Conservation (phyloP, 257 asterid species). For the Paraleonurus japonicus region DNA sequence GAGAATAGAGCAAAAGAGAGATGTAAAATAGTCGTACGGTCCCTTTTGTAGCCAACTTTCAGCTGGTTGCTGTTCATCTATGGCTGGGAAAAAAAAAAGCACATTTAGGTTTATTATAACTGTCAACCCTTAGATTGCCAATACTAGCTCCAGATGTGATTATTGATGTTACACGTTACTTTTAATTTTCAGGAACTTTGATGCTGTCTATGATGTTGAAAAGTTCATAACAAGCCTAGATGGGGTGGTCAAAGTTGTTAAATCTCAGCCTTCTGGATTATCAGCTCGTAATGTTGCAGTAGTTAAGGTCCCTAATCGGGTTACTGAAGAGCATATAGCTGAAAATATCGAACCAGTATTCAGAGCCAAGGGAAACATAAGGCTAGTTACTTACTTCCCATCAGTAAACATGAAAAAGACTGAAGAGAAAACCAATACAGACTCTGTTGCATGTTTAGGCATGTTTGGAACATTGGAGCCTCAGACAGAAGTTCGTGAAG, state of each 20-base stretch:
- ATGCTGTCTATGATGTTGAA: conserved; percentile 64
- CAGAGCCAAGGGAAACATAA: conserved; percentile 69
- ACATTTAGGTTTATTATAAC: not conserved
- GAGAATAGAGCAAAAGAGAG: conserved; percentile 8
- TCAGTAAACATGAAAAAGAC: conserved; percentile 86
- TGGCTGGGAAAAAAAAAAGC: conserved; percentile 5
- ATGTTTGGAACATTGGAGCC: conserved; percentile 89
- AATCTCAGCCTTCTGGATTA: conserved; percentile 50
- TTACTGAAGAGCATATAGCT: conserved; percentile 65
- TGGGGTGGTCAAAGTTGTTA: conserved; percentile 75
- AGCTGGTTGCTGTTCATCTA: not conserved
- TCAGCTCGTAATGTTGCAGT: conserved; percentile 68
- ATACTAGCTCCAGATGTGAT: not conserved
- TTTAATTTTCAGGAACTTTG: conserved; percentile 57
- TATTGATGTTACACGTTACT: conserved; percentile 10
- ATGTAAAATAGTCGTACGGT: conserved; percentile 1
- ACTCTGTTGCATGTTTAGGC: conserved; percentile 80
- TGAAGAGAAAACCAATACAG: conserved; percentile 48
- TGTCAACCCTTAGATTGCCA: not conserved
- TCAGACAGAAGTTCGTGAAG: conserved; percentile 74
- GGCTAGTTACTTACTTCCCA: conserved; percentile 86
- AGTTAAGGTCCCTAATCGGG: conserved; percentile 88
- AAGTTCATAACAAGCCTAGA: conserved; percentile 61
- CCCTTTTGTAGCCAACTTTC: conserved; percentile 13
- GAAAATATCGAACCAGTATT: conserved; percentile 68